These are phyloP conservation scores for Podaxis sp. DNA, from an alignment of 768 basidiomycete species.

Conservation along the genomic window DNA sequence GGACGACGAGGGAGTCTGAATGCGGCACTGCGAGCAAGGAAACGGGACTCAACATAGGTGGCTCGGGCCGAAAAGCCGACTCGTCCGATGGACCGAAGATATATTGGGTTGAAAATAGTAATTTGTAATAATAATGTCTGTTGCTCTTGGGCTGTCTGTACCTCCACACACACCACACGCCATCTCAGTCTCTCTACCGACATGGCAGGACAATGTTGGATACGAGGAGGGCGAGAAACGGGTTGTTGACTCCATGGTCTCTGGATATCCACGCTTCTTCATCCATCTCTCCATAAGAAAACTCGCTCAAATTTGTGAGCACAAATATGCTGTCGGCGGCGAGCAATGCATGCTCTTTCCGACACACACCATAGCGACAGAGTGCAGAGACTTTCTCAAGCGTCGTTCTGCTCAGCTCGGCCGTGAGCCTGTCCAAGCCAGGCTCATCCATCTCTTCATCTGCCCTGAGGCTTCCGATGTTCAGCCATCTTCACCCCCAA, in stretches of 20 bases:
- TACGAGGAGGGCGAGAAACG: slow-evolving; percentile 90
- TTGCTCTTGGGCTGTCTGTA: slow-evolving; percentile 50
- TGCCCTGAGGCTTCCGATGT: slow-evolving; percentile 50
- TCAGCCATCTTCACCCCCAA: slow-evolving; percentile 16
- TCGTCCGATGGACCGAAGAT: not conserved
- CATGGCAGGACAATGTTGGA: slow-evolving; percentile 86
- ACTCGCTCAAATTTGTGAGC: slow-evolving; percentile 77
- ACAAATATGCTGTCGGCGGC: slow-evolving; percentile 69
- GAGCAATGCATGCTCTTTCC: slow-evolving; percentile 84
- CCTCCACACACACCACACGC: slow-evolving; percentile 81
- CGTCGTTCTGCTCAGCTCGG: slow-evolving; percentile 41
- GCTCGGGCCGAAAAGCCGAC: not conserved
- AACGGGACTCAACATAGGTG: not conserved
- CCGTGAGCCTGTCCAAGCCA: slow-evolving; percentile 40
- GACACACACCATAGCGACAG: slow-evolving; percentile 67
- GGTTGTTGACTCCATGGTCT: slow-evolving; percentile 76
- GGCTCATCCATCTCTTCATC: slow-evolving; percentile 71
- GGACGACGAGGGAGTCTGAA: slow-evolving; percentile 19
- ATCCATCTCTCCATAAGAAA: slow-evolving; percentile 85
- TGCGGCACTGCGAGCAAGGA: slow-evolving; percentile 3
- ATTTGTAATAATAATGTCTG: slow-evolving; percentile 18
- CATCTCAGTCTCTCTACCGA: slow-evolving; percentile 93
- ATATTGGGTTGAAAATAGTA: not conserved
- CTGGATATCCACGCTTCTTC: slow-evolving; percentile 95
- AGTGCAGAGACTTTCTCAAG: slow-evolving; percentile 74